These are phyloP conservation scores for Nicotiana benthamiana DNA, from an alignment of 257 asterid species.

Conservation along the genomic window DNA sequence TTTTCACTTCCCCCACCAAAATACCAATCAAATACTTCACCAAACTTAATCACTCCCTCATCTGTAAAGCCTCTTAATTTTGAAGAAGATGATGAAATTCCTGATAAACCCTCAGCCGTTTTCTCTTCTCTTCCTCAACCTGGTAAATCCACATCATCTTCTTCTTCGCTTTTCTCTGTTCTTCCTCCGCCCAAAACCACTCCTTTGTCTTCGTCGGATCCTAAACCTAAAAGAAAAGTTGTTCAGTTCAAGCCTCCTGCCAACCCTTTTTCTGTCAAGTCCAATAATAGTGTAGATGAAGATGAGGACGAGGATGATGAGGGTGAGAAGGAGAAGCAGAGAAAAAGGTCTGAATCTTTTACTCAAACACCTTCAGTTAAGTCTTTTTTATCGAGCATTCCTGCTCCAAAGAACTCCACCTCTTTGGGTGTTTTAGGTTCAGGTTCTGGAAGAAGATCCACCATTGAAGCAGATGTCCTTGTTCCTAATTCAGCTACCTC, in stretches of 20 bases:
- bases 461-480: constrained; percentile 48
- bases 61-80: background rate
- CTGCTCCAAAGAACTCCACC: constrained; percentile 67
- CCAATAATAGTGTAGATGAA: constrained; percentile 5
- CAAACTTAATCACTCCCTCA: background rate
- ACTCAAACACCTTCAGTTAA: constrained; percentile 31
- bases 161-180: constrained; percentile 30
- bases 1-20: constrained; percentile 14
- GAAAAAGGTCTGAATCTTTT: constrained; percentile 28
- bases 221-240: constrained; percentile 44
- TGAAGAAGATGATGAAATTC: background rate
- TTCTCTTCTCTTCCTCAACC: constrained; percentile 62
- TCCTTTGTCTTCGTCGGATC: background rate
- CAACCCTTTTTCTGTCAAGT: constrained; percentile 16
- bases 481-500: constrained; percentile 19
- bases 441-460: constrained; percentile 49
- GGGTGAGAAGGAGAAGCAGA: constrained; percentile 43
- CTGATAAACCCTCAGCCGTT: constrained; percentile 14
- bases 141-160: constrained; percentile 24
- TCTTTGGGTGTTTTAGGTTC: constrained; percentile 56
- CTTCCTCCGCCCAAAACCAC: constrained; percentile 28
- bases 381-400: constrained; percentile 56
- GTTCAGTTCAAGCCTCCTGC: constrained; percentile 73
- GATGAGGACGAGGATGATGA: constrained; percentile 46
- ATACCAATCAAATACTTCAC: constrained; percentile 23